phyloP scores from a whole-genome alignment of 768 basidiomycete genomes.

The Myochromella boudieri region DNA sequence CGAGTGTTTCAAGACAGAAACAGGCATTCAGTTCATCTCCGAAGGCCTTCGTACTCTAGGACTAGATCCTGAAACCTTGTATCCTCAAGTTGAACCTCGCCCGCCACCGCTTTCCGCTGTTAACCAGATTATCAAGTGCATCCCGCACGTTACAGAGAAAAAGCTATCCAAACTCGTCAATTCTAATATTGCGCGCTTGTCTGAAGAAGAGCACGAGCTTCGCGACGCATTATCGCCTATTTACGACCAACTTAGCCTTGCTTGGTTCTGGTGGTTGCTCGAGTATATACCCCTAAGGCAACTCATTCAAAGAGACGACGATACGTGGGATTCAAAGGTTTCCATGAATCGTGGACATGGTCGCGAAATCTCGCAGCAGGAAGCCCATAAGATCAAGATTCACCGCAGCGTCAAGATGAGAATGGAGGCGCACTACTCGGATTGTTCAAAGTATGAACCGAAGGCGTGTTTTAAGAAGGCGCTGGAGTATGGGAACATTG shows the following conservation, averaged over 20 bases:
- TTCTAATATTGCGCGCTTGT: constrained; percentile 2
- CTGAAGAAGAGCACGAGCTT: constrained; percentile 56
- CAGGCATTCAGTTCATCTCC: constrained; percentile 58
- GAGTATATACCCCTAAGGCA: constrained; percentile 43
- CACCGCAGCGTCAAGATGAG: constrained; percentile 54
- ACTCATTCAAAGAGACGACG: constrained; percentile 32
- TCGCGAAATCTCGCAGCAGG: constrained; percentile 42
- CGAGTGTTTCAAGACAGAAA: constrained; percentile 54
- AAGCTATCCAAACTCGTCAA: too few relatives aligned
- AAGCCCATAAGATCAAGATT: constrained; percentile 36
- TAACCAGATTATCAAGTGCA: constrained; percentile 18
- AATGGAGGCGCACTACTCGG: constrained; percentile 44
- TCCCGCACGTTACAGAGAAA: constrained; percentile 13
- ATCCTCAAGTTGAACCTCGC: constrained; percentile 30
- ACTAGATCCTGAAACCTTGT: constrained; percentile 38
- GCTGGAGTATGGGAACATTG: constrained; percentile 13
- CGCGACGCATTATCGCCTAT: constrained; percentile 44
- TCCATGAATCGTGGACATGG: constrained; percentile 36
- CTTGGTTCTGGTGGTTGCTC: constrained; percentile 58
- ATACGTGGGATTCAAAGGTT: constrained; percentile 26
- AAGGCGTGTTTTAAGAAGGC: constrained; percentile 33
- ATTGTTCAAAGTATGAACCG: constrained; percentile 36
- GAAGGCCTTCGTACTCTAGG: constrained; percentile 43
- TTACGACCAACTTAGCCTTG: constrained; percentile 49
- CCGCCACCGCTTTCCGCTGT: constrained; percentile 27